phyloP scores from a whole-genome alignment of 2,329 filamentous ascomycete species.

The Mollisia scopiformis region DNA sequence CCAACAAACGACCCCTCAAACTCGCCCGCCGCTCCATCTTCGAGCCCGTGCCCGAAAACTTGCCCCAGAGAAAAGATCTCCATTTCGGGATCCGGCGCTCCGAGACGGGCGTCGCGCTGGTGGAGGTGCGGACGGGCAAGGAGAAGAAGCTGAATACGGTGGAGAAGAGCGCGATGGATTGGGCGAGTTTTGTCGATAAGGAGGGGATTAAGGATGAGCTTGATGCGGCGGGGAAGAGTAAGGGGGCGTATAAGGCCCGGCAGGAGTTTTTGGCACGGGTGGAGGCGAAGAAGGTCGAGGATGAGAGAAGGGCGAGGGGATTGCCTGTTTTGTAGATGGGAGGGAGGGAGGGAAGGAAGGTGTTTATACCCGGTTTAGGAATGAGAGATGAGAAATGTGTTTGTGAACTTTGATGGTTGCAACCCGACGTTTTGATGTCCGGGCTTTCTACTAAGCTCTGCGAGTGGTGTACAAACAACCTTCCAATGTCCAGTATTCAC shows the following conservation, averaged over 20 bases:
- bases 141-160: conserved; percentile 71
- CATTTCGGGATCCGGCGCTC: conserved; percentile 54
- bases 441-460: no score
- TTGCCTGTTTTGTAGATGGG: conserved; percentile 15
- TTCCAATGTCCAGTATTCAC: no score
- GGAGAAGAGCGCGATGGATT: conserved; percentile 74
- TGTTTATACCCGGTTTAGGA: background rate
- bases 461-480: no score
- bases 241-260: conserved; percentile 63
- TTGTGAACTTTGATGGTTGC: no score
- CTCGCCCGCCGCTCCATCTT: conserved; percentile 57
- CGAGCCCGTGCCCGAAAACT: conserved; percentile 53
- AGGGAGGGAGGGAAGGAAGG: background rate
- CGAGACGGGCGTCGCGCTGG: conserved; percentile 17
- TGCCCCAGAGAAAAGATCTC: conserved; percentile 55
- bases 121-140: conserved; percentile 51
- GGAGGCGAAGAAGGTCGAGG: conserved; percentile 63
- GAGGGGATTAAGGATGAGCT: conserved; percentile 73
- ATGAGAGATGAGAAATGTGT: background rate
- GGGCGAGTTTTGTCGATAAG: conserved; percentile 72
- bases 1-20: conserved; percentile 43
- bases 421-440: no score
- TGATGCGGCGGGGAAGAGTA: conserved; percentile 64
- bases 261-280: conserved; percentile 69
- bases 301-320: conserved; percentile 55